These are phyloP conservation scores for Lignosus rhinocerotis DNA, from an alignment of 1,284 basidiomycete species.

Conservation along the genomic window DNA sequence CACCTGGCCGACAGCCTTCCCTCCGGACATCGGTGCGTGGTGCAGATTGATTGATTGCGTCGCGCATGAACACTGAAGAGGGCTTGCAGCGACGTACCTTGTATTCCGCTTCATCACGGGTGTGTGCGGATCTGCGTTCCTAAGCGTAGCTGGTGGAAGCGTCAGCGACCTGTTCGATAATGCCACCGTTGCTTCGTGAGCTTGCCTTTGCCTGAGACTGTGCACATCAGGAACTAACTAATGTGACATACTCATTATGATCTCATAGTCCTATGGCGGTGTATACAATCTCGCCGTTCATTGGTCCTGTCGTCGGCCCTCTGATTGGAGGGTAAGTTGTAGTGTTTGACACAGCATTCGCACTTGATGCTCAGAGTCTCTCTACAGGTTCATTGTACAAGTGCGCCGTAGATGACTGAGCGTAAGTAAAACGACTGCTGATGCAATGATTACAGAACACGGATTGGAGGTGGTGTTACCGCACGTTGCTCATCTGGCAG, in stretches of 20 bases:
- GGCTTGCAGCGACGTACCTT: constrained; percentile 49
- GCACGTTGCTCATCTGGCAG: constrained; percentile 65
- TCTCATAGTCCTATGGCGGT: constrained; percentile 71
- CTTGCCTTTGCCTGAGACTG: constrained; percentile 7
- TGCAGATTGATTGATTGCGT: background rate
- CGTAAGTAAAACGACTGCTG: background rate
- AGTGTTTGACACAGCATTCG: background rate
- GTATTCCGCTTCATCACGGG: constrained; percentile 75
- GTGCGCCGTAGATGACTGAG: constrained; percentile 25
- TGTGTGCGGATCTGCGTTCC: constrained; percentile 70
- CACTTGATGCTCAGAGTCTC: background rate
- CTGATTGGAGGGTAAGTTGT: constrained; percentile 55
- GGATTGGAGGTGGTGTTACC: constrained; percentile 81
- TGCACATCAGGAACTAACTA: background rate
- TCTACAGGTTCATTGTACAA: constrained; percentile 44
- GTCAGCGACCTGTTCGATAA: constrained; percentile 76
- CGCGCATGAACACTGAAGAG: background rate
- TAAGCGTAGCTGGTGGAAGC: constrained; percentile 80
- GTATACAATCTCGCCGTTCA: constrained; percentile 71
- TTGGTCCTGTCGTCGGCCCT: constrained; percentile 73
- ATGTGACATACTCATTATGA: background rate
- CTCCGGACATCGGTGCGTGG: constrained; percentile 43
- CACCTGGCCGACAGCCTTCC: constrained; percentile 56
- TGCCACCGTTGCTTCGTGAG: constrained; percentile 63
- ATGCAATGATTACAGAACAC: constrained; percentile 42